Percentiles rank a stretch among this genome's conserved stretches.
These are phyloP conservation scores for Huntiella abstrusa DNA, from an alignment of 2,329 filamentous ascomycete species.

Conservation along the genomic window DNA sequence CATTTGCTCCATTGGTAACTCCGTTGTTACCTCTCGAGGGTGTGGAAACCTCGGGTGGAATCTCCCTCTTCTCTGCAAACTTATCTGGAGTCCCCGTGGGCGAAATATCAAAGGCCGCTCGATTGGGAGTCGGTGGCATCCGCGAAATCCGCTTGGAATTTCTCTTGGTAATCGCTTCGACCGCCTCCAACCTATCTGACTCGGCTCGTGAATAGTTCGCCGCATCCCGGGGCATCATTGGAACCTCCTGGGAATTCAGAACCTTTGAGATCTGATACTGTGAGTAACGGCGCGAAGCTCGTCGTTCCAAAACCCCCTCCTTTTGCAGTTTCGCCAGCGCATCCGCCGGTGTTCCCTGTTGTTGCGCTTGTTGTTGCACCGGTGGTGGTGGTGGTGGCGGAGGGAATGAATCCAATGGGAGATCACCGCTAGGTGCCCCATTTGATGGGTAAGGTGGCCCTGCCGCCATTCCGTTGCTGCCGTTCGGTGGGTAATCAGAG, in stretches of 20 bases:
- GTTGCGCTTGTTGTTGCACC: conserved; percentile 26
- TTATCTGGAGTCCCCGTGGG: conserved; percentile 5
- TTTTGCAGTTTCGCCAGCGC: conserved; percentile 79
- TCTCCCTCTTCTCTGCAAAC: conserved; percentile 9
- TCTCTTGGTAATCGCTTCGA: conserved; percentile 45
- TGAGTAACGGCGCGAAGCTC: conserved; percentile 84
- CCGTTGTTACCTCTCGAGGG: background rate
- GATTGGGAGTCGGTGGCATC: conserved; percentile 27
- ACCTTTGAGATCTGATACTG: conserved; percentile 95
- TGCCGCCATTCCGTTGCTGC: conserved; percentile 18
- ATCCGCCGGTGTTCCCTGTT: conserved; percentile 47
- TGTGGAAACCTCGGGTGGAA: background rate
- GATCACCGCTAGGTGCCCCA: conserved; percentile 27
- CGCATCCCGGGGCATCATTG: conserved; percentile 68
- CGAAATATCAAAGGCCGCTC: conserved; percentile 12
- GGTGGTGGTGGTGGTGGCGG: conserved; percentile 53
- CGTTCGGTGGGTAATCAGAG: conserved; percentile 26
- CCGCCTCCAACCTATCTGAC: conserved; percentile 58
- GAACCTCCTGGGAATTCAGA: conserved; percentile 61
- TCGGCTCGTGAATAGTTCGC: conserved; percentile 58
- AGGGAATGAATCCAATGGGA: conserved; percentile 46
- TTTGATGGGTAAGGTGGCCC: conserved; percentile 52
- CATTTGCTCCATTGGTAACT: background rate
- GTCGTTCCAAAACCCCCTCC: conserved; percentile 77
- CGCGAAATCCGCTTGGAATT: conserved; percentile 29